These are phyloP conservation scores for Penicillium pulvis DNA, from an alignment of 495 filamentous ascomycete genomes.

Conservation along the genomic window DNA sequence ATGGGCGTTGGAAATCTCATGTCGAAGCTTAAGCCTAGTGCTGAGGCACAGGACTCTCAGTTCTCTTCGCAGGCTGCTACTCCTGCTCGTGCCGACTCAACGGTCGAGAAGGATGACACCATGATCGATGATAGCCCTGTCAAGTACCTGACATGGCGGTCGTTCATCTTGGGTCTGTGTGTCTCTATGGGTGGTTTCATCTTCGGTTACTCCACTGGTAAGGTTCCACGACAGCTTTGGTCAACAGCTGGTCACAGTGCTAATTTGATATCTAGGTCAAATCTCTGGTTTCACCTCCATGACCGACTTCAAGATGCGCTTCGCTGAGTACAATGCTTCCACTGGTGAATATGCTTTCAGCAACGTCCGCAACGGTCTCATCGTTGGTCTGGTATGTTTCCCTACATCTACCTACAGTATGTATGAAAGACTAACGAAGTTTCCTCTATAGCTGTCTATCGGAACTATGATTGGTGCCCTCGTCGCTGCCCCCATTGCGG, in stretches of 20 bases:
- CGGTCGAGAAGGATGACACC: slow-evolving; percentile 41
- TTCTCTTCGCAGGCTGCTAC: slow-evolving; percentile 41
- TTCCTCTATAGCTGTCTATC: slow-evolving; percentile 50
- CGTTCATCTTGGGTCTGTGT: slow-evolving; percentile 53
- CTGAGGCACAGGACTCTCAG: slow-evolving; percentile 19
- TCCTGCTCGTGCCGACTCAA: slow-evolving; percentile 41
- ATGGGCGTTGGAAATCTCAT: slow-evolving; percentile 44
- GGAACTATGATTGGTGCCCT: slow-evolving; percentile 72
- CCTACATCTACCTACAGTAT: not conserved
- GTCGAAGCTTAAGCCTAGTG: slow-evolving; percentile 33
- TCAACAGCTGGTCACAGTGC: not conserved
- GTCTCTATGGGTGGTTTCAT: slow-evolving; percentile 75
- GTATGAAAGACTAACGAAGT: slow-evolving; percentile 12
- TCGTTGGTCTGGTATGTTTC: slow-evolving; percentile 54
- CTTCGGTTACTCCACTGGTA: slow-evolving; percentile 72
- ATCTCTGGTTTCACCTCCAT: slow-evolving; percentile 65
- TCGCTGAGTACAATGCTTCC: slow-evolving; percentile 40
- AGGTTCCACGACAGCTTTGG: slow-evolving; percentile 18
- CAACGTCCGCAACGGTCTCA: slow-evolving; percentile 57
- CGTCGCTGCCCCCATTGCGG: slow-evolving; percentile 57
- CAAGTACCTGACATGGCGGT: slow-evolving; percentile 50
- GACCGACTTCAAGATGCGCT: slow-evolving; percentile 51
- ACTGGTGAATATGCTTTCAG: slow-evolving; percentile 49
- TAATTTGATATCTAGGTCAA: slow-evolving; percentile 38
- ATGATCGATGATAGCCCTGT: slow-evolving; percentile 50